Conservation (phyloP, 768 basidiomycete genomes). For the Auriscalpium vulgare region DNA sequence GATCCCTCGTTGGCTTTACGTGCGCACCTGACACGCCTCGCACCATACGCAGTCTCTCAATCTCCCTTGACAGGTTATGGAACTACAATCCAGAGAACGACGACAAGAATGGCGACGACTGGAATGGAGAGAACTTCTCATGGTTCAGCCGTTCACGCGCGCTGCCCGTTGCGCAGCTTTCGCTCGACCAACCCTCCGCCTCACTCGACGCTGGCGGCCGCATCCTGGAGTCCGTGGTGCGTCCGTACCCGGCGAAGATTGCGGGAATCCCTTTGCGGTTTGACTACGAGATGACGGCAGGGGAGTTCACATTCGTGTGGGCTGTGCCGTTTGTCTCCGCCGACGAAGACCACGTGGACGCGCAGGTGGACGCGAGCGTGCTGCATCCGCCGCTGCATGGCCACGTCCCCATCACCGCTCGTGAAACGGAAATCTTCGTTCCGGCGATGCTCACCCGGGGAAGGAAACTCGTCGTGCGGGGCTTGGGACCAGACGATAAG, state of each 20-base stretch:
- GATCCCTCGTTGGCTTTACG: slow-evolving; percentile 77
- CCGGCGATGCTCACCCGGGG: slow-evolving; percentile 55
- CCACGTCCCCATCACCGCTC: slow-evolving; percentile 34
- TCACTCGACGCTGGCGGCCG: slow-evolving; percentile 79
- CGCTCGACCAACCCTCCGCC: slow-evolving; percentile 51
- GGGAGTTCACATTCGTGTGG: slow-evolving; percentile 63
- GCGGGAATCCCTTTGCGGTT: slow-evolving; percentile 75
- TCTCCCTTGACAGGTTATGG: slow-evolving; percentile 58
- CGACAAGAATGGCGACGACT: slow-evolving; percentile 73
- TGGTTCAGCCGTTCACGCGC: slow-evolving; percentile 73
- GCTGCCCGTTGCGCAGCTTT: slow-evolving; percentile 45
- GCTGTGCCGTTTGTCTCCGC: slow-evolving; percentile 26
- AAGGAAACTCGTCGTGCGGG: slow-evolving; percentile 49
- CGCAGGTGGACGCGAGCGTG: background rate
- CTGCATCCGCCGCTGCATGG: slow-evolving; percentile 33
- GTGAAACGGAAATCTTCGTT: slow-evolving; percentile 79
- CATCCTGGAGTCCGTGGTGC: slow-evolving; percentile 69
- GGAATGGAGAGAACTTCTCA: slow-evolving; percentile 97
- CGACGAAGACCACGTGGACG: background rate
- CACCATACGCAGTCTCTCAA: background rate
- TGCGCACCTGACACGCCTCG: slow-evolving; percentile 31
- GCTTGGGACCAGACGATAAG: slow-evolving; percentile 41
- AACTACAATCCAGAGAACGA: slow-evolving; percentile 88
- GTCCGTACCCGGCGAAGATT: slow-evolving; percentile 87
- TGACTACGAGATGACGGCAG: slow-evolving; percentile 72